Base-by-base conservation (phyloP, 169 alveolate species). In the Amoebophrya sp. region DNA sequence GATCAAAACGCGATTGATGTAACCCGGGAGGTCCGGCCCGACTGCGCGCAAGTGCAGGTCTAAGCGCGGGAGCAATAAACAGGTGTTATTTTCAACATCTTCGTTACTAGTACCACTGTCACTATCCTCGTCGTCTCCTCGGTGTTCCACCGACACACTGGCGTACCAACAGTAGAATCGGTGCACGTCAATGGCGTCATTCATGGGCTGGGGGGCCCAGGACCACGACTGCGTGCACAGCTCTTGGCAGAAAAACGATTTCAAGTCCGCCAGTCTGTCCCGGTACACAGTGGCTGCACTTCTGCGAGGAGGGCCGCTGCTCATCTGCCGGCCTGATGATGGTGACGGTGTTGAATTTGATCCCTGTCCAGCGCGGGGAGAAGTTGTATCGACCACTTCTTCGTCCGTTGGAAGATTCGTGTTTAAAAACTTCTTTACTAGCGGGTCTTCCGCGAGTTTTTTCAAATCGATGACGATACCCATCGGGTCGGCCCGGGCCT, bases 141-240 rank as follows among this genome's bases (percentile, higher is more conserved):
- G n/a, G 66, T 18, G 7, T 47, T 47, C 29, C 29, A 18, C 83
- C 83, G 29, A 25, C 35, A 66, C 83, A 2, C 32, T 7, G 18
- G 83, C 83, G 35, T 66, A 66, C 83, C 83, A 66, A n/a, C 83
- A 66, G 83, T 66, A 66, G 35, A 66, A 66, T 25, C 83, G 83
- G 29, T 18, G 7, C 29, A 12, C 66, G 66, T 47, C 66, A 7
- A 47, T 7, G 29, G 7, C 66, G 66, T 47, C 66, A 47, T 47
- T 18, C 18, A 18, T 18, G 7, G 66, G 66, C 7, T 47, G 18
- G 18, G 7, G 7, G 29, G 29, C 29, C 66, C 12, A 66, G 18
- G 38, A 25, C 83, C 83, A 66, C 83, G 83, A 7, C 1, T 7
- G 35, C 1, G 83, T 25, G 83, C 83, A 66, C 29, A 66, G 83